phyloP scores from a whole-genome alignment of 2,329 filamentous ascomycete species.

The Alternaria tenuissima region DNA sequence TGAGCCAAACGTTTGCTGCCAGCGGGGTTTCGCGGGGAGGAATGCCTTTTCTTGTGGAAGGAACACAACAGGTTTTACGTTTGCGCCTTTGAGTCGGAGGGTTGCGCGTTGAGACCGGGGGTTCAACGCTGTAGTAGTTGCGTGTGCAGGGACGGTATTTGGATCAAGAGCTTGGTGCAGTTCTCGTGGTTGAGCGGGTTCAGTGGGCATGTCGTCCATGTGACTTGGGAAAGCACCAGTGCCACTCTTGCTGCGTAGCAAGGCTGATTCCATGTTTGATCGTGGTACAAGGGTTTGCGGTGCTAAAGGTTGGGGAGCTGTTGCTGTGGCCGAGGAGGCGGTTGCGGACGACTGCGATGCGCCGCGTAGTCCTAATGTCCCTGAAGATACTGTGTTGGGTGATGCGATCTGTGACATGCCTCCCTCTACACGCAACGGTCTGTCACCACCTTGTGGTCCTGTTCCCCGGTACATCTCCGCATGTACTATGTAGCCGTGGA shows the following conservation, averaged over 20 bases:
- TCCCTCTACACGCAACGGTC: slow-evolving; percentile 51
- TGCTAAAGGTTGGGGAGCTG: slow-evolving; percentile 32
- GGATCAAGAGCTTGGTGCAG: slow-evolving; percentile 47
- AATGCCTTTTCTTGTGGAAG: slow-evolving; percentile 57
- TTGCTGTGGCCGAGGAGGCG: slow-evolving; percentile 54
- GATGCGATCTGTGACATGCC: slow-evolving; percentile 42
- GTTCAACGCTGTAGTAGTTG: slow-evolving; percentile 31
- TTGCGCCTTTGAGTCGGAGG: slow-evolving; percentile 44
- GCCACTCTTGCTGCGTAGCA: slow-evolving; percentile 28
- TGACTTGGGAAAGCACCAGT: slow-evolving; percentile 38
- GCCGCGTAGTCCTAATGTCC: slow-evolving; percentile 37
- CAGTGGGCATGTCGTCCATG: slow-evolving; percentile 23
- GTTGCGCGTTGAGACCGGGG: slow-evolving; percentile 33
- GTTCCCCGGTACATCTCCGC: slow-evolving; percentile 58
- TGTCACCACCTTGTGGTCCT: slow-evolving; percentile 54
- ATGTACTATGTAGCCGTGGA: slow-evolving; percentile 58
- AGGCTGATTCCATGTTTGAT: slow-evolving; percentile 31
- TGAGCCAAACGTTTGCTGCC: slow-evolving; percentile 53
- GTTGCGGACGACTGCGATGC: slow-evolving; percentile 48
- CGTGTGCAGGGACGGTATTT: slow-evolving; percentile 21
- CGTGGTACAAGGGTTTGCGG: slow-evolving; percentile 21
- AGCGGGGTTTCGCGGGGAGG: slow-evolving; percentile 53
- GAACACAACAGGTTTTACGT: slow-evolving; percentile 50
- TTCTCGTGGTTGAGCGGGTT: slow-evolving; percentile 11
- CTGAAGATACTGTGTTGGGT: slow-evolving; percentile 46